Base-by-base conservation (phyloP, 2,329 filamentous ascomycete genomes). In the Nemania sp. region DNA sequence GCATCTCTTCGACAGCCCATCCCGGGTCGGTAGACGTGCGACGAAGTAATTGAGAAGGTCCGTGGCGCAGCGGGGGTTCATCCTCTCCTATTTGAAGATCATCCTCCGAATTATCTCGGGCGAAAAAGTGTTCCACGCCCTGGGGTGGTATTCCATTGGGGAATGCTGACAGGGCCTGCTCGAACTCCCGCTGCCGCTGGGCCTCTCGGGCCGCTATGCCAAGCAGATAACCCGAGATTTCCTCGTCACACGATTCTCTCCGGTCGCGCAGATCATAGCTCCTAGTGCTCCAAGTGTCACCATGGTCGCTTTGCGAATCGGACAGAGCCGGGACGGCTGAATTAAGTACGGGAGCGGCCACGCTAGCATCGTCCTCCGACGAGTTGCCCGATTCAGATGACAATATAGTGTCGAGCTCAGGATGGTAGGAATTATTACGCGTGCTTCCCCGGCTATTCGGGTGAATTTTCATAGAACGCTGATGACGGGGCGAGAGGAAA, bases 1-100 rank as follows among this genome's bases (percentile, higher is more conserved):
- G 89, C 89, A 95, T 90, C 68, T 92, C 88, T 69, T 88, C 84
- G 70, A 95, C 82, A 72, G 92, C 91, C 87, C 90, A 94, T 59
- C 84, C 82, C 67, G 87, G 81, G 51, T 85, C 83, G 2, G 86
- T 88, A 48, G 86, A 86, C 70, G 87, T 86, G 42, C 86, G 82
- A 59, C 84, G 79, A 25, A 72, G 59, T 43, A 77, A 74, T 52
- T 73, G 71, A 12, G 76, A 78, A 9, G 73, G 57, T 53, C 71
- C 67, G 70, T 76, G 65, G 71, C 64, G 79, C 69, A 59, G 74
- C 66, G 18, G 77, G 75, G 59, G 76, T 72, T 64, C 80, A 64
- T 64, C 80, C 63, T 60, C 75, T 68, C 74, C 73, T 46, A 74
- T 66, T 57, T 63, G 65, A 46, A 77, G 78, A 62, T 86, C 83